Evolutionary conservation across 768 basidiomycete species (phyloP), one percentile per base, ranked within the genome.

Genomic region (Solioccasus polychromus): DNA sequence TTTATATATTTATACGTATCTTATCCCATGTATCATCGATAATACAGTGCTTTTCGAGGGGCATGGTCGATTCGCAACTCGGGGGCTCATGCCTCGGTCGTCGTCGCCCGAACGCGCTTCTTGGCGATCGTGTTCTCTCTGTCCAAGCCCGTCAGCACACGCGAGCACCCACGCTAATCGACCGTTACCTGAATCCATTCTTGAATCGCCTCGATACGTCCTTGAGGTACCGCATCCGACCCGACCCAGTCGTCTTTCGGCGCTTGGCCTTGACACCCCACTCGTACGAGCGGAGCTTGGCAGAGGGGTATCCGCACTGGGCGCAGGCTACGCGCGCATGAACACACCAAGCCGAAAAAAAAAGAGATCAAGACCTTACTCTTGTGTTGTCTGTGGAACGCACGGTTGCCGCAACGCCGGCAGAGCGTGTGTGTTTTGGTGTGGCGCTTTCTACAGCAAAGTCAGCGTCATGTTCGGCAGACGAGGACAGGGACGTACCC

Each of bases 181-280:
- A 31, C 19, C 9, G 59, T 45, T 52, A 89, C 91, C 88, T 82
- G 83, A 95, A 97, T 45, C 95, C 92, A 66, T 96, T 97, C 85
- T 98, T 98, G 87, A 97, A 98, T 58, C 92, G 81, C 67, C 94
- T 82, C 60, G 87, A 84, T 34, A 98, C 95, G 42, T 77, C 70
- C 79, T 93, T 96, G 71, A 98, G 79, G 80, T 92, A 83, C 50
- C 77, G 74, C 93, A 96, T 96, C 64, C 94, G 80, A 55, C 95
- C 95, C 55, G 95, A 94, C 49, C 96, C 96, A 48, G 96, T 97
- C 38, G 95, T 98, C 85, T 95, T 96, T 83, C 95, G 87, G 73
- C 96, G 87, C 84, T 98, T 97, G 44, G 96, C 96, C 82, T 99
- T 99, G 68, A 84, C 79, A 57, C 93, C 92, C 96, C 96, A 98